phyloP scores from a whole-genome alignment of 73 alveolate species.

The Durusdinium trenchii region DNA sequence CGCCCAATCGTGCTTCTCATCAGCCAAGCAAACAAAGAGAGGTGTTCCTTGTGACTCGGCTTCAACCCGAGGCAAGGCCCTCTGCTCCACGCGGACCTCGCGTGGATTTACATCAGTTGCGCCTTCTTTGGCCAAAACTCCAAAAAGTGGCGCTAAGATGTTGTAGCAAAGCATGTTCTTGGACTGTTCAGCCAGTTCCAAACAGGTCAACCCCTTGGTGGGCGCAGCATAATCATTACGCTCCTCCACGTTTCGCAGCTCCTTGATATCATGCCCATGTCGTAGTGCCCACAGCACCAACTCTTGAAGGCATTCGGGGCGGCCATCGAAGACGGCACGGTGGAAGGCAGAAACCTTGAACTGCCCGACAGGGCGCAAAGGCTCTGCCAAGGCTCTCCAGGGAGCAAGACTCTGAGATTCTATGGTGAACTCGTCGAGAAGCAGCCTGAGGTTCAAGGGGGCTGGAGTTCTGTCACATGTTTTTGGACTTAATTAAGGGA shows the following conservation, averaged over 20 bases:
- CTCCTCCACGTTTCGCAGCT: slow-evolving; percentile 29
- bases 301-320: slow-evolving; percentile 8
- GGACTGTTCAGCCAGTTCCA: slow-evolving; percentile 2
- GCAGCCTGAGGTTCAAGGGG: background rate
- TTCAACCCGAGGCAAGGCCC: background rate
- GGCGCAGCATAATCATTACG: background rate
- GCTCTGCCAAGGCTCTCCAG: slow-evolving; percentile 47
- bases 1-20: background rate
- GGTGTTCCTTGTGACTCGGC: background rate
- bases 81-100: background rate
- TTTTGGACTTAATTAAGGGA: no score
- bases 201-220: background rate
- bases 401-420: slow-evolving; percentile 23
- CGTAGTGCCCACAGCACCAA: slow-evolving; percentile 14
- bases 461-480: no score
- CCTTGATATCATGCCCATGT: slow-evolving; percentile 30
- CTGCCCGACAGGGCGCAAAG: slow-evolving; percentile 38
- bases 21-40: background rate
- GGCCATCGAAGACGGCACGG: background rate
- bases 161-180: slow-evolving; percentile 12
- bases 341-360: background rate
- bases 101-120: slow-evolving; percentile 1
- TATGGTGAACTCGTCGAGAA: slow-evolving; percentile 1
- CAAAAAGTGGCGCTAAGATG: background rate
- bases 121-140: background rate